phyloP scores from a whole-genome alignment of 2,329 filamentous ascomycete species.

The Didymella sp. region DNA sequence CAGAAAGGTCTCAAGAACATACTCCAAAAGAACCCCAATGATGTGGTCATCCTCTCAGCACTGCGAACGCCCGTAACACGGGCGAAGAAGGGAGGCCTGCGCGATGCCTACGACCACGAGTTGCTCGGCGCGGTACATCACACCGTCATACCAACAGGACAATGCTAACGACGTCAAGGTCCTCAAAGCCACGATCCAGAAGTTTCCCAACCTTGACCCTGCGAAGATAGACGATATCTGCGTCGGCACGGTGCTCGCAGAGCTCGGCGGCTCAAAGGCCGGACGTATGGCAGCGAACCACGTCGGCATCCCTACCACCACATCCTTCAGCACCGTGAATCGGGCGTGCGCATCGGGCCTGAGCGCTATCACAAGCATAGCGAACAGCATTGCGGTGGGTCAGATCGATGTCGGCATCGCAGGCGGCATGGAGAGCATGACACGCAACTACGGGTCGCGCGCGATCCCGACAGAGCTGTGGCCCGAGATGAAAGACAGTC shows the following conservation, averaged over 20 bases:
- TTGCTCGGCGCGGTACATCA: constrained; percentile 69
- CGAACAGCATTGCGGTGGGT: constrained; percentile 76
- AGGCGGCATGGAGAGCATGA: constrained; percentile 97
- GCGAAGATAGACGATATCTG: constrained; percentile 78
- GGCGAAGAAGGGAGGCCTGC: constrained; percentile 81
- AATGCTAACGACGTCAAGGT: constrained; percentile 54
- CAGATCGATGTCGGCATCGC: constrained; percentile 77
- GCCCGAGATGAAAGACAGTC: constrained; percentile 71
- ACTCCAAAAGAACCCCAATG: constrained; percentile 77
- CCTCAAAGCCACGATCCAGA: constrained; percentile 71
- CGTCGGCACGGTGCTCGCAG: constrained; percentile 87
- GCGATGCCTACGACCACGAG: constrained; percentile 90
- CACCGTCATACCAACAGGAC: constrained; percentile 7
- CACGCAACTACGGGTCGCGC: constrained; percentile 80
- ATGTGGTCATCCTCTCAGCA: constrained; percentile 89
- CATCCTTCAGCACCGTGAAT: constrained; percentile 85
- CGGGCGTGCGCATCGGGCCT: constrained; percentile 82
- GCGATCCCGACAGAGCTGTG: constrained; percentile 87
- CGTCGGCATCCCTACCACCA: constrained; percentile 74
- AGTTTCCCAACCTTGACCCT: constrained; percentile 75
- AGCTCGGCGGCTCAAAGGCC: constrained; percentile 89
- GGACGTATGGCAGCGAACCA: constrained; percentile 91
- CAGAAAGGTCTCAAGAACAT: constrained; percentile 75
- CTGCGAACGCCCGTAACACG: constrained; percentile 86
- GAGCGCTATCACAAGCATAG: constrained; percentile 76